Evolutionary conservation across 345 rosid species (phyloP).

Genomic region (Ceriops zippeliana): DNA sequence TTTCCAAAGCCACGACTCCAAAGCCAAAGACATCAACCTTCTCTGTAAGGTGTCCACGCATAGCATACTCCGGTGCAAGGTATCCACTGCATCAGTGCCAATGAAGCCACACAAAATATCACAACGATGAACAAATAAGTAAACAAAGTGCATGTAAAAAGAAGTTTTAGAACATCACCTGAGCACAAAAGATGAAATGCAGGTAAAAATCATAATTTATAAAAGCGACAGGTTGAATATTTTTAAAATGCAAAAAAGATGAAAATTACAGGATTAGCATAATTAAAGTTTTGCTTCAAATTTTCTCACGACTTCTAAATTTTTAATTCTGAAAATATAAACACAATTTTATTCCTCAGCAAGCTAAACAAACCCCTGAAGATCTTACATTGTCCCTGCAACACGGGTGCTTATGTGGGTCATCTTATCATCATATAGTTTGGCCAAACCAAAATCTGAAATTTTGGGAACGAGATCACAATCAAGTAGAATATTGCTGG

Average conservation of each 20-base stretch:
- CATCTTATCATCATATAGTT: conserved; percentile 51
- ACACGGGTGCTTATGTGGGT: conserved; percentile 61
- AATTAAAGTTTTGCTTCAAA: too few species aligned
- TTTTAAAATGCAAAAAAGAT: too few species aligned
- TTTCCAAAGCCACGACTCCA: conserved; percentile 59
- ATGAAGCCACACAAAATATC: background rate
- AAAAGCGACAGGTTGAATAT: too few species aligned
- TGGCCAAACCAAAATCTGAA: conserved; percentile 64
- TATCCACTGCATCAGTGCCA: conserved; percentile 39
- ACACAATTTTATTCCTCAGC: too few species aligned
- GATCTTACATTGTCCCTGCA: conserved; percentile 54
- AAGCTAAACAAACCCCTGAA: background rate
- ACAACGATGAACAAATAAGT: background rate
- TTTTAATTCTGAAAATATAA: too few species aligned
- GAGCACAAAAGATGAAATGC: too few species aligned
- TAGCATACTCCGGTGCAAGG: conserved; percentile 72
- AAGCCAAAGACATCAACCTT: conserved; percentile 69
- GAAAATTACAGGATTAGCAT: too few species aligned
- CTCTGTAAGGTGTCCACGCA: conserved; percentile 70
- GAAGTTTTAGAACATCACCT: too few species aligned
- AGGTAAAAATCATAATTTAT: too few species aligned
- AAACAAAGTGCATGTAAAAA: background rate
- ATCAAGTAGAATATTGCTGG: conserved; percentile 51
- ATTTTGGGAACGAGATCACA: conserved; percentile 48
- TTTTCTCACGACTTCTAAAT: too few species aligned